Conservation (phyloP, 441 rosid genomes). For the Eutrema salsugineum region DNA sequence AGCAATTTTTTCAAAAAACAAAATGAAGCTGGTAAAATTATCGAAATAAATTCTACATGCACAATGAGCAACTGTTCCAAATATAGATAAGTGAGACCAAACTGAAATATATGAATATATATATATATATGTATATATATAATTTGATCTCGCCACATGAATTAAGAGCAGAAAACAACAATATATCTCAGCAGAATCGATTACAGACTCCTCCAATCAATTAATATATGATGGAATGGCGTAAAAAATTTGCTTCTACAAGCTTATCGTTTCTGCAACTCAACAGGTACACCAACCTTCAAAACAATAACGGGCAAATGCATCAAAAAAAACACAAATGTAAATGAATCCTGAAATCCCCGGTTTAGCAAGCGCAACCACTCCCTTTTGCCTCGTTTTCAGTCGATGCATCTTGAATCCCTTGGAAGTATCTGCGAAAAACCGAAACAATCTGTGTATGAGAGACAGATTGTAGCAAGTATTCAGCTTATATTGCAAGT, state of each 20-base stretch:
- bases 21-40: no score
- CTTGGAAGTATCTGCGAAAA: conserved; percentile 43
- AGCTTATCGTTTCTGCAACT: conserved; percentile 24
- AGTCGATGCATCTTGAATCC: conserved; percentile 38
- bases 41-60: not conserved
- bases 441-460: not conserved
- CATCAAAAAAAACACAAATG: conserved; percentile 14
- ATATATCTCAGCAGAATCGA: conserved; percentile 19
- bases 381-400: conserved; percentile 44
- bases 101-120: no score
- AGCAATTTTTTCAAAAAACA: no score
- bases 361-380: conserved; percentile 47
- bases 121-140: no score
- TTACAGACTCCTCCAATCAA: conserved; percentile 28
- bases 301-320: conserved; percentile 14
- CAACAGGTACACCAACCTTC: conserved; percentile 23
- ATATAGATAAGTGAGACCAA: not conserved
- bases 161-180: conserved; percentile 2
- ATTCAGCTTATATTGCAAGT: not conserved
- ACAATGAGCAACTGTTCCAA: not conserved
- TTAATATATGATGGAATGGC: conserved; percentile 26
- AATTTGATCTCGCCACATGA: not conserved
- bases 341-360: conserved; percentile 4
- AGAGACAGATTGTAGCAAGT: not conserved
- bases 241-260: conserved; percentile 19